Base-by-base conservation (phyloP, 495 filamentous ascomycete species). In the Penicillium bovifimosum region DNA sequence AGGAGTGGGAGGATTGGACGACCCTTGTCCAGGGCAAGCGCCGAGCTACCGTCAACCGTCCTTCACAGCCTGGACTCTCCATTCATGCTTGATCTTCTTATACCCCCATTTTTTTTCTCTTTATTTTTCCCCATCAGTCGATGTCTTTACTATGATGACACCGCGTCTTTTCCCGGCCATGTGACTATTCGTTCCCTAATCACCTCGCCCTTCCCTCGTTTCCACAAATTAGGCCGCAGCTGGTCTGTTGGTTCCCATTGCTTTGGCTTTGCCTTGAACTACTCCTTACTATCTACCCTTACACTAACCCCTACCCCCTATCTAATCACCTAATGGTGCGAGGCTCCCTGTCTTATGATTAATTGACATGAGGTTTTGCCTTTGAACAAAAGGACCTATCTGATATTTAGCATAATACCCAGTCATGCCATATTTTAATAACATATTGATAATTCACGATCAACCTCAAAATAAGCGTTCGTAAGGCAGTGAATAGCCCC, bases 1-100 rank as follows among this genome's bases (percentile, higher is more conserved):
- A 80, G 38, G 95, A 98, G 64, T 97, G 92, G 95, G 90, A 93
- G 52, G 91, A 96, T 53, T 96, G 92, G 91, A 84, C 79, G 55
- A 79, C 74, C 39, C 72, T 87, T 7, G 77, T 82, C 26, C 77
- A 79, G 53, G 78, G 80, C 26, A 75, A 72, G 47, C 70, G 72
- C 9, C 58, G 64, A 51, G 69, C 58, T 29, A 74, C 64, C 14
- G 53, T 60, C 16, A 49, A 47, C 14, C 57, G 58, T 18, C 33
- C 52, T 29, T 18, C 60, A 9, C 54, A 60, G 54, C 60, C 60
- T 6, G 54, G 60, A n/a, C 49, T 63, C 13, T 58, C 62, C 17
- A 46, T 63, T 32, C 56, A 57, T 0, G 55, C 60, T 29, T 61
- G 41, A 57, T 43, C 13, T 32, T 46, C 31, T 27, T 0, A 29